Evolutionary conservation across 495 filamentous ascomycete genomes (phyloP).

Genomic region (Pseudevernia furfuracea): DNA sequence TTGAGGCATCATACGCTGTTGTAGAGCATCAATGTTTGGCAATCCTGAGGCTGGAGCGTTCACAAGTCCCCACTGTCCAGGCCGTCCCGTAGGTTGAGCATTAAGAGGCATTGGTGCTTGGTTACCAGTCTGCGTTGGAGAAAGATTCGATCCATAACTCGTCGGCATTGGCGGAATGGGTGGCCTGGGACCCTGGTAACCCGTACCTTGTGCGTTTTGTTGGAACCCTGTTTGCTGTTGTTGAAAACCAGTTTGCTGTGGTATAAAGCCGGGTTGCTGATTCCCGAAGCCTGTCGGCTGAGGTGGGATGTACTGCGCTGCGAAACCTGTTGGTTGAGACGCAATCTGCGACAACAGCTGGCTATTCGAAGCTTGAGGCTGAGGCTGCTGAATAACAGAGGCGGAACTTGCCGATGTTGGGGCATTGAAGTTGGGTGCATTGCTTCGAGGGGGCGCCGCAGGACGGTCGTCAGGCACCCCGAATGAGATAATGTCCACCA

Average conservation of each 20-base stretch:
- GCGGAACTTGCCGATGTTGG: constrained; percentile 54
- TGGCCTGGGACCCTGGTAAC: constrained; percentile 69
- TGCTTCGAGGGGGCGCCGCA: constrained; percentile 44
- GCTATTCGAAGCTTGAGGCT: constrained; percentile 67
- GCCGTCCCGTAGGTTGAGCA: constrained; percentile 90
- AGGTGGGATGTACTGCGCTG: constrained; percentile 40
- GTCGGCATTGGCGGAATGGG: constrained; percentile 95
- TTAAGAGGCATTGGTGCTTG: constrained; percentile 54
- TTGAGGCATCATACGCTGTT: constrained; percentile 97
- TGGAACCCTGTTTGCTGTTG: constrained; percentile 44
- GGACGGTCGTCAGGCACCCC: constrained; percentile 73
- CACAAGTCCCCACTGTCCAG: constrained; percentile 96
- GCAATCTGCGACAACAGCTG: constrained; percentile 70
- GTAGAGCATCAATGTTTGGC: constrained; percentile 87
- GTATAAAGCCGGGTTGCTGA: constrained; percentile 51
- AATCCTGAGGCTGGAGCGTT: constrained; percentile 86
- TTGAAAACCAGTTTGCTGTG: constrained; percentile 39
- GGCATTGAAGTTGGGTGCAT: constrained; percentile 72
- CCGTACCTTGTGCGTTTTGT: constrained; percentile 50
- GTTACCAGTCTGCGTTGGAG: constrained; percentile 55
- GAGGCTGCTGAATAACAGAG: constrained; percentile 77
- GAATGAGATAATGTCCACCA: constrained; percentile 99
- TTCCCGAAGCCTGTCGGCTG: constrained; percentile 48
- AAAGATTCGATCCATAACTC: constrained; percentile 59
- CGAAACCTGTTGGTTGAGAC: constrained; percentile 67